Conservation (phyloP, 1,284 basidiomycete species). For the Peniophora sp. region DNA sequence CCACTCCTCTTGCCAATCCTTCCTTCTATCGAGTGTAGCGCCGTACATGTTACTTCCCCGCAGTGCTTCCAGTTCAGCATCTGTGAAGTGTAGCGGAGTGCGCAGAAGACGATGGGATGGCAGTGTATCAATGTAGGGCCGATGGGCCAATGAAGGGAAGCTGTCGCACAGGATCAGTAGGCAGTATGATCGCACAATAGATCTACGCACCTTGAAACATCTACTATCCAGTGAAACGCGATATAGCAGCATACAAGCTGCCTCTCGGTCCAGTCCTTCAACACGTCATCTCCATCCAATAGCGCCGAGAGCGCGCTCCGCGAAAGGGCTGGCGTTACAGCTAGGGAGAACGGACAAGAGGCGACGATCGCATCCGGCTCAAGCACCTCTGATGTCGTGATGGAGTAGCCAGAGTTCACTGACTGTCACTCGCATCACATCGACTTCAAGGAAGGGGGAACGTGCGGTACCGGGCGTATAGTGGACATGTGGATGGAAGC, state of each 20-base stretch:
- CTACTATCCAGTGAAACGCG: slow-evolving; percentile 59
- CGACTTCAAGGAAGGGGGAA: background rate
- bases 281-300: slow-evolving; percentile 19
- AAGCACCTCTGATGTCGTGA: slow-evolving; percentile 45
- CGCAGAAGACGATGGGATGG: slow-evolving; percentile 48
- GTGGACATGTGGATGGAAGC: background rate
- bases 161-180: slow-evolving; percentile 11
- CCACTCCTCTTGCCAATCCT: slow-evolving; percentile 57
- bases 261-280: slow-evolving; percentile 52
- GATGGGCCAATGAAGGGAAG: slow-evolving; percentile 33
- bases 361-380: slow-evolving; percentile 49
- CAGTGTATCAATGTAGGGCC: slow-evolving; percentile 60
- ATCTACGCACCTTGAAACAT: slow-evolving; percentile 6
- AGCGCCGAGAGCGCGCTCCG: slow-evolving; percentile 34
- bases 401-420: slow-evolving; percentile 49
- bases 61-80: slow-evolving; percentile 55
- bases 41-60: slow-evolving; percentile 72
- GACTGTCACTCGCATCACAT: background rate
- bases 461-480: background rate
- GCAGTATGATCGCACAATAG: slow-evolving; percentile 1
- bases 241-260: slow-evolving; percentile 71
- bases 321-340: slow-evolving; percentile 55
- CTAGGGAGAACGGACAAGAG: slow-evolving; percentile 68
- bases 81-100: slow-evolving; percentile 74
- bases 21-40: slow-evolving; percentile 53